Evolutionary conservation across 495 filamentous ascomycete species (phyloP), one percentile per base, ranked within the genome.

Genomic region (Penicillium longicatenatum): DNA sequence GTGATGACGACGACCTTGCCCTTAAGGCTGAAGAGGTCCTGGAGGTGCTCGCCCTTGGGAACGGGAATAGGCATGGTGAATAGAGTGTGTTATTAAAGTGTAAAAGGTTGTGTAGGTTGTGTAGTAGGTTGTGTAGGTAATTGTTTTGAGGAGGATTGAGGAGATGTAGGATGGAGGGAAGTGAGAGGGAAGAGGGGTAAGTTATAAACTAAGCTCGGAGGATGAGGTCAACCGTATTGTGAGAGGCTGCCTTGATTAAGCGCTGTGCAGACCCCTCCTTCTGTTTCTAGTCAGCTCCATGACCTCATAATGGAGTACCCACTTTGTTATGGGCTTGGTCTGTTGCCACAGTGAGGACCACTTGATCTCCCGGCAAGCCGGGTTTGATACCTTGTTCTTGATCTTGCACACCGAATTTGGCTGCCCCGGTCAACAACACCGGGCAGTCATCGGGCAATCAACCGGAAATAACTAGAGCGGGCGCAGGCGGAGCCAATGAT

Each of bases 1-100:
- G 87, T 90, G 26, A 90, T 78, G 60, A 88, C 74, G 65, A 89
- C 86, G 54, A 86, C 84, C 74, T 88, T 89, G 78, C 86, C 86
- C 74, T 89, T 89, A 33, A 90, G 79, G 79, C 79, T 83, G 69
- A 90, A 76, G 68, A 88, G 79, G 70, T 90, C 86, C 62, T 75
- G 66, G 59, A 90, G 77, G 62, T 72, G 75, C 8, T 83, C 73
- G 69, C 80, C 72, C 60, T 82, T 67, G 66, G 86, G 85, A 60
- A 88, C 71, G 57, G 68, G 62, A 70, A 86, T 81, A 69, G 84
- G 83, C 74, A 79, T 75, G 33, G 54, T 72, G 64, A 26, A 39
- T 35, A 29, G n/a, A 1, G 20, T 22, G 6, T 29, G 45, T 19
- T 26, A 3, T 6, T 4, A n/a, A n/a, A n/a, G 22, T 2, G 21